Conservation (phyloP, 1,284 basidiomycete genomes). For the Malassezia brasiliensis region DNA sequence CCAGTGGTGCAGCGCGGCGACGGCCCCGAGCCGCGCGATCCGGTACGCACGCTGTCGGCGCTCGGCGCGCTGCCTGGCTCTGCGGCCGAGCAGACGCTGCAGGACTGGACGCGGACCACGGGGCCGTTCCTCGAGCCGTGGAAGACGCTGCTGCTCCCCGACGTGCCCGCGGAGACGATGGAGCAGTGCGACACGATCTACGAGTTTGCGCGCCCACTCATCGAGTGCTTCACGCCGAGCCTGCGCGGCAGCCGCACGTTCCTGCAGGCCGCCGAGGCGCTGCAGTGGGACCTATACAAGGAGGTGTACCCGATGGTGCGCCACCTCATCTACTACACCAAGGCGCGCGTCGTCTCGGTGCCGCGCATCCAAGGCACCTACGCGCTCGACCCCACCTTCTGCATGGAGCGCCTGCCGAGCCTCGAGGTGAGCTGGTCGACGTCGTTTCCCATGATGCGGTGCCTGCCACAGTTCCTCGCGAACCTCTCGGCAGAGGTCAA, state of each 20-base stretch:
- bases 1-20: constrained; percentile 30
- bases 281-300: constrained; percentile 75
- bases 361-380: constrained; percentile 77
- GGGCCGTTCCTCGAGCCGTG: constrained; percentile 72
- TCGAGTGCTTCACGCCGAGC: constrained; percentile 5
- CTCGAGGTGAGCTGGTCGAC: constrained; percentile 60
- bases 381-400: constrained; percentile 50
- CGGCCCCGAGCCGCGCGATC: constrained; percentile 13
- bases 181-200: background rate
- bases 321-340: constrained; percentile 77
- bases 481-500: constrained; percentile 22
- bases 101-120: constrained; percentile 39
- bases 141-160: constrained; percentile 73
- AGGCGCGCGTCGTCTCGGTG: constrained; percentile 78
- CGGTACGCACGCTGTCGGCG: background rate
- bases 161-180: constrained; percentile 25
- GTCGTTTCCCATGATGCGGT: constrained; percentile 62
- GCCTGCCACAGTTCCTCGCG: constrained; percentile 52
- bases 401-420: constrained; percentile 50
- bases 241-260: constrained; percentile 53
- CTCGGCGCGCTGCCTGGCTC: constrained; percentile 14
- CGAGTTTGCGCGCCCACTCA: background rate
- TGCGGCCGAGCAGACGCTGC: constrained; percentile 19
- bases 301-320: constrained; percentile 78
- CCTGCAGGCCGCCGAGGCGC: constrained; percentile 69